phyloP scores from a whole-genome alignment of 2,329 filamentous ascomycete genomes.

The Nothomitra cinnamomea region DNA sequence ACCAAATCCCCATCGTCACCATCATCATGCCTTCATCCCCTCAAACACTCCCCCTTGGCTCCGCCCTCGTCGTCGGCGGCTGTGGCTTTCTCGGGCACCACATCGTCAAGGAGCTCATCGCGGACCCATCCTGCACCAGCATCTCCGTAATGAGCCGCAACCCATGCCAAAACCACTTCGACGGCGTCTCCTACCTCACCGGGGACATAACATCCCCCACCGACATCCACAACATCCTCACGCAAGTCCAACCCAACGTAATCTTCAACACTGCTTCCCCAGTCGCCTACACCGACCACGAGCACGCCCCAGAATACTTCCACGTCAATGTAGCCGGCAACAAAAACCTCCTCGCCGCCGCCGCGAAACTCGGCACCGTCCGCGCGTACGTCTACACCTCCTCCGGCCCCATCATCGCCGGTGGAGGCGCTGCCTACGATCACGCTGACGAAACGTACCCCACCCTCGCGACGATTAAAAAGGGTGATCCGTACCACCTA shows the following conservation, averaged over 20 bases:
- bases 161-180: slow-evolving; percentile 46
- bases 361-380: slow-evolving; percentile 37
- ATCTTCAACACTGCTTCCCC: slow-evolving; percentile 72
- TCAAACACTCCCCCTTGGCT: slow-evolving; percentile 25
- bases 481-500: slow-evolving; percentile 27
- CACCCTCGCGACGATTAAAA: slow-evolving; percentile 53
- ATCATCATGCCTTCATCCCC: no score
- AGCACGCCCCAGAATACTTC: slow-evolving; percentile 44
- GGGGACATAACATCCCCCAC: slow-evolving; percentile 58
- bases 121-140: slow-evolving; percentile 33
- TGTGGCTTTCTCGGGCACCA: slow-evolving; percentile 75
- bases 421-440: slow-evolving; percentile 60
- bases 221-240: slow-evolving; percentile 45
- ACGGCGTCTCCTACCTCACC: slow-evolving; percentile 50
- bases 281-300: slow-evolving; percentile 27
- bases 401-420: slow-evolving; percentile 70
- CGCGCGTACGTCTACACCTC: slow-evolving; percentile 81
- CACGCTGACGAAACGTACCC: slow-evolving; percentile 78
- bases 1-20: not conserved
- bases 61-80: slow-evolving; percentile 63
- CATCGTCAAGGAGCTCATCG: slow-evolving; percentile 54
- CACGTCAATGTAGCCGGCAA: slow-evolving; percentile 85
- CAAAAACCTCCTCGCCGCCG: slow-evolving; percentile 56
- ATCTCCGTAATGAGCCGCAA: slow-evolving; percentile 58
- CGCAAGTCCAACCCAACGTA: slow-evolving; percentile 53